These are phyloP conservation scores for Exobasidium cylindrosporum DNA, from an alignment of 1,284 basidiomycete genomes.

Conservation along the genomic window DNA sequence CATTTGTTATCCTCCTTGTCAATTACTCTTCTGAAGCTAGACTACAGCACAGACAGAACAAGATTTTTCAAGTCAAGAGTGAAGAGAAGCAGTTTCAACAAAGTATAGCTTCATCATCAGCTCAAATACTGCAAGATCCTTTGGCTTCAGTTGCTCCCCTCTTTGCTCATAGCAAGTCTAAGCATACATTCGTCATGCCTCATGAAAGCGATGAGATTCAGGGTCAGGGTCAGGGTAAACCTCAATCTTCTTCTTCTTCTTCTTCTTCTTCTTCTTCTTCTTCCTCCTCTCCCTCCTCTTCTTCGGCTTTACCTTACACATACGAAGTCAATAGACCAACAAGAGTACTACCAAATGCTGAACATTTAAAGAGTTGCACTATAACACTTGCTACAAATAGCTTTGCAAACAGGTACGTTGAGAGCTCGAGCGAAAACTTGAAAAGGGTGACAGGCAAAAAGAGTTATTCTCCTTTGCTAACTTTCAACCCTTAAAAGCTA, in stretches of 20 bases:
- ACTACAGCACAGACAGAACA: neutral
- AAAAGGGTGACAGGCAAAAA: no score
- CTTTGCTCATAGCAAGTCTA: neutral
- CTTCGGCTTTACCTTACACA: no score
- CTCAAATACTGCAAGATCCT: neutral
- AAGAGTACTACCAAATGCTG: neutral
- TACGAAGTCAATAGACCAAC: constrained; percentile 8
- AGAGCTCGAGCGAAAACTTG: no score
- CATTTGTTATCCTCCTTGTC: neutral
- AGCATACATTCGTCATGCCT: neutral
- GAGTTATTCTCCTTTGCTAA: no score
- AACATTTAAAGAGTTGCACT: constrained; percentile 7
- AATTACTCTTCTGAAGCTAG: neutral
- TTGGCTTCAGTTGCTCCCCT: neutral
- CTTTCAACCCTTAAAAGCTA: constrained; percentile 17
- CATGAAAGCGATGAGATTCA: no score
- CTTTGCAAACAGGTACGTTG: constrained; percentile 25
- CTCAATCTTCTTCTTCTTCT: no score
- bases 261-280: no score
- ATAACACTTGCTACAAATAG: constrained; percentile 25
- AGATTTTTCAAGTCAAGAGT: no score
- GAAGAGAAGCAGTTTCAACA: no score
- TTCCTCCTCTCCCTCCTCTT: no score
- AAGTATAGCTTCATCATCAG: no score
- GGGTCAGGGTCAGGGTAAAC: no score